Percentiles rank a stretch among this genome's conserved stretches.
phyloP scores from a whole-genome alignment of 768 basidiomycete genomes.

The Psilocybe azurescens region DNA sequence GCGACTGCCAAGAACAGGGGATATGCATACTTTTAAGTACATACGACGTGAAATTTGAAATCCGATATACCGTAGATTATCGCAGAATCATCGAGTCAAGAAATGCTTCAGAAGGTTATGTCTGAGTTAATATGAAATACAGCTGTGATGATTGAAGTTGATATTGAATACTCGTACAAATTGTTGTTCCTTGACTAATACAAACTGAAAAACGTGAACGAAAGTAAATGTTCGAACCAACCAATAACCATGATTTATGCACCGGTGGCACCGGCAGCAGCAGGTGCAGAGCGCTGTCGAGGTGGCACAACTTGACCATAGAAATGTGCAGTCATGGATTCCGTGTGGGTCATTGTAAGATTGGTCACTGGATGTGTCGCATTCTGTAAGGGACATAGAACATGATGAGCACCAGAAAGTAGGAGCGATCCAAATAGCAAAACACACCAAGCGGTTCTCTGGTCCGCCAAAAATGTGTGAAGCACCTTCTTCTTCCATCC shows the following conservation, averaged over 20 bases:
- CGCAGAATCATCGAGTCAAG: too few relatives aligned
- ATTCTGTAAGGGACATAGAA: conserved; percentile 21
- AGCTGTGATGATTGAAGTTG: neutral
- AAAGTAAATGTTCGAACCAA: neutral
- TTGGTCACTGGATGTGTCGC: conserved; percentile 42
- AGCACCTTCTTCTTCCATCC: conserved; percentile 37
- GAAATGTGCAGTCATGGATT: conserved; percentile 33
- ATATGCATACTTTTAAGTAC: too few relatives aligned
- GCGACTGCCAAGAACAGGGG: too few relatives aligned
- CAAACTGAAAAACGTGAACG: neutral
- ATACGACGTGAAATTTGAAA: too few relatives aligned
- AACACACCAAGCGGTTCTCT: conserved; percentile 33
- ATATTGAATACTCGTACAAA: neutral
- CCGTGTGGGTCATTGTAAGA: conserved; percentile 42
- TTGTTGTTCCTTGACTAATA: neutral
- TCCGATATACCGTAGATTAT: too few relatives aligned
- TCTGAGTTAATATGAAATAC: neutral
- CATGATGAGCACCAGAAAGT: neutral
- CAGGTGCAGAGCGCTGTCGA: conserved; percentile 6
- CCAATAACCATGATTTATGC: neutral
- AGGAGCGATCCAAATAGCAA: neutral
- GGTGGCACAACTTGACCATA: conserved; percentile 28
- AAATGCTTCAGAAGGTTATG: neutral
- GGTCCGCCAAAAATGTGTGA: conserved; percentile 33
- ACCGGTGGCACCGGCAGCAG: neutral